Base-by-base conservation (phyloP, 2,329 filamentous ascomycete species). In the Neopestalotiopsis rosae region DNA sequence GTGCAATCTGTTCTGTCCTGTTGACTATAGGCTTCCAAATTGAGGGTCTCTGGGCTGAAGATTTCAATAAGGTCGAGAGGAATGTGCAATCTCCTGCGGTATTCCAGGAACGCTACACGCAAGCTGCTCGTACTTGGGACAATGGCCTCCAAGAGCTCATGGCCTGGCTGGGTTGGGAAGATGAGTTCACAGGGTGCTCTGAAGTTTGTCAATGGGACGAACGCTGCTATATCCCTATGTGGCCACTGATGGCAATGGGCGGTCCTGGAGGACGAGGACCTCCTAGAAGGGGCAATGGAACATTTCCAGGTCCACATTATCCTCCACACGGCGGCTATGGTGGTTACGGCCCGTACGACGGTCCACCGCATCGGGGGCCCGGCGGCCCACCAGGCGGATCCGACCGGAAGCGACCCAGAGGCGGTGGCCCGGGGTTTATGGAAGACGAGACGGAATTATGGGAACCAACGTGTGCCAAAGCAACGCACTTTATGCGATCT, bases 151-250 rank as follows among this genome's bases (percentile, higher is more conserved):
- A 82, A 61, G 80, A 84, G 70, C 73, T 87, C 12, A 81, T 82
- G 73, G 83, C 85, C 1, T 87, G 85, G 84, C 76, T 86, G 0
- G 85, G 84, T 5, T 87, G 85, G 85, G 82, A 81, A 45, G 82
- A 82, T 34, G 81, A 85, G 73, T 85, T 82, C 74, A 76, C 79
- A 1, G 75, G 77, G 9, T 86, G 84, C 69, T 70, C 78, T 3
- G 73, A 78, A 38, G 77, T 78, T 56, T 86, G 84, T 68, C 80
- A 71, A 4, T 79, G 78, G 74, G 79, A 83, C 68, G 82, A 86
- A 72, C 77, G 80, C 13, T 86, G 85, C 71, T 85, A 80, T 69
- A 84, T 87, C 52, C 84, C 85, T 1, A 87, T 86, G 81, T 87
- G 84, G 85, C 85, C 85, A 1, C 70, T 84, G 69, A 69, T 77